A percentile compares a stretch with the other conserved stretches of the same genome.
Evolutionary conservation across 169 alveolate genomes (phyloP).

Genomic region (Plasmodium relictum): DNA sequence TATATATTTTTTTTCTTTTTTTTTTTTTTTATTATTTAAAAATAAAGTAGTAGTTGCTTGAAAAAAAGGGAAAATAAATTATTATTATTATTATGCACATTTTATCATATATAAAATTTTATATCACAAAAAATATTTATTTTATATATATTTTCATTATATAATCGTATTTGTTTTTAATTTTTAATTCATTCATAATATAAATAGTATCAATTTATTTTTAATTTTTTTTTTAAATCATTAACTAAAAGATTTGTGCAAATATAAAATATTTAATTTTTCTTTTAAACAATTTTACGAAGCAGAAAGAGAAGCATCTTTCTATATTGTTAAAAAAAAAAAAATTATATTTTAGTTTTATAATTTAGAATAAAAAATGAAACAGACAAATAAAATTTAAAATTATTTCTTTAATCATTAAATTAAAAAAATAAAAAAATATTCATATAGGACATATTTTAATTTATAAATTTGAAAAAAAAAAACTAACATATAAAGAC

Average conservation of each 20-base stretch:
- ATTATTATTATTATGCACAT: not conserved
- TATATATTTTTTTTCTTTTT: too few species aligned
- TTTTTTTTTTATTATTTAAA: too few species aligned
- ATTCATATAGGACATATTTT: too few species aligned
- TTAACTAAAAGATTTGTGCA: constrained; percentile 35
- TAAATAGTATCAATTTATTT: constrained; percentile 25
- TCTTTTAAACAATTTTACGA: not conserved
- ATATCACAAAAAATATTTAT: constrained; percentile 14
- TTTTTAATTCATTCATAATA: constrained; percentile 65
- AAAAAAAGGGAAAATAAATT: not conserved
- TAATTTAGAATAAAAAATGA: not conserved
- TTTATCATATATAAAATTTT: constrained; percentile 16
- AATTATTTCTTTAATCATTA: constrained; percentile 3
- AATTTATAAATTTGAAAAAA: too few species aligned
- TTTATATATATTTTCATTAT: constrained; percentile 29
- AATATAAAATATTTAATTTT: constrained; percentile 13
- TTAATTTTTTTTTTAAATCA: constrained; percentile 51
- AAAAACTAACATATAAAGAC: not conserved
- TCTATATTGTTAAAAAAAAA: not conserved
- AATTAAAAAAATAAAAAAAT: not conserved
- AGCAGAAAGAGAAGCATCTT: too few species aligned
- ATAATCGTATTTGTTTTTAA: constrained; percentile 46
- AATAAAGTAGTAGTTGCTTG: too few species aligned
- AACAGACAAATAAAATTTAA: not conserved
- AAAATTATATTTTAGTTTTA: constrained; percentile 2